A percentile compares a stretch with the other conserved stretches of the same genome.
Conservation (phyloP, 768 basidiomycete species). For the Suillus bovinus region DNA sequence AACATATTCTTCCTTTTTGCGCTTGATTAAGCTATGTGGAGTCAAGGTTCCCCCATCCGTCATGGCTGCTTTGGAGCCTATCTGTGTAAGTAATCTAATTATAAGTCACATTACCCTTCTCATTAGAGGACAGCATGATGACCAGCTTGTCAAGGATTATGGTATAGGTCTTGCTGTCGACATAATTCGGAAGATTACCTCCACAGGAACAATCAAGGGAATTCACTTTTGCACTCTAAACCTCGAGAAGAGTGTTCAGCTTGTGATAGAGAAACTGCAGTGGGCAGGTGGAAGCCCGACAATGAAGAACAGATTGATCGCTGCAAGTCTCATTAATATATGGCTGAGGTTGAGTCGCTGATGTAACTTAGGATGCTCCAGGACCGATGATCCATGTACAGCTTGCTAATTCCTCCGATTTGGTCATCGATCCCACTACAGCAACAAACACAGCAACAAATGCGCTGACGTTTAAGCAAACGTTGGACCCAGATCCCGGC, state of each 20-base stretch:
- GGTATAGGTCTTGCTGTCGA: slow-evolving; percentile 84
- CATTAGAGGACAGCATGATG: slow-evolving; percentile 68
- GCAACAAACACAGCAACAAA: slow-evolving; percentile 66
- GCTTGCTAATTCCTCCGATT: slow-evolving; percentile 32
- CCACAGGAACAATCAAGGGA: slow-evolving; percentile 60
- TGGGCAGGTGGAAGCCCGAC: slow-evolving; percentile 59
- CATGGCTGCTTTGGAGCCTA: slow-evolving; percentile 65
- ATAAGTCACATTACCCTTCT: neutral
- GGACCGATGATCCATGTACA: slow-evolving; percentile 31
- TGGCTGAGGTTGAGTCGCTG: slow-evolving; percentile 4
- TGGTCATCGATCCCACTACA: slow-evolving; percentile 62
- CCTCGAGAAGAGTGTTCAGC: slow-evolving; percentile 91
- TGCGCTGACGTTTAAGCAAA: slow-evolving; percentile 50
- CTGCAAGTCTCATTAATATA: slow-evolving; percentile 39
- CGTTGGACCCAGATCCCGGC: slow-evolving; percentile 56
- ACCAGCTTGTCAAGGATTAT: slow-evolving; percentile 91
- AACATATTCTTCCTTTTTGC: slow-evolving; percentile 90
- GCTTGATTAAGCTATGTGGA: slow-evolving; percentile 88
- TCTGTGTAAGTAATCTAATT: slow-evolving; percentile 56
- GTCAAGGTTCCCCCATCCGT: slow-evolving; percentile 70
- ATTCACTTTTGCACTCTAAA: slow-evolving; percentile 97
- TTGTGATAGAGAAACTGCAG: slow-evolving; percentile 74
- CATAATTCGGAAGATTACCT: slow-evolving; percentile 67
- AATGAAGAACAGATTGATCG: slow-evolving; percentile 65
- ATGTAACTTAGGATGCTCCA: slow-evolving; percentile 40